Base-by-base conservation (phyloP, 2,329 filamentous ascomycete species). In the Paecilomyces formosus region DNA sequence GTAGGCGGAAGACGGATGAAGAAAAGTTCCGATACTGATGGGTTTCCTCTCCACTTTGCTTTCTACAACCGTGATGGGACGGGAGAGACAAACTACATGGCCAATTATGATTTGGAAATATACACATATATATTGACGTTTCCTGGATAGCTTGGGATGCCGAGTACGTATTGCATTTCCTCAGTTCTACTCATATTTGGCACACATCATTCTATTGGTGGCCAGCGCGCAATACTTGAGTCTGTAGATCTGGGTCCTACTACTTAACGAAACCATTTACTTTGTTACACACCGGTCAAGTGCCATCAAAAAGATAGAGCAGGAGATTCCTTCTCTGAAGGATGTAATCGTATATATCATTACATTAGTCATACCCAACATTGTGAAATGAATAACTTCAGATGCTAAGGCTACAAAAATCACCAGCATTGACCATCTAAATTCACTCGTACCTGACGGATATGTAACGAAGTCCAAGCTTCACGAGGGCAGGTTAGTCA, bases 381-480 rank as follows among this genome's bases (percentile, higher is more conserved):
- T 52, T 28, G 50, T 22, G 50, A 61, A 61, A 61, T 50, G 59
- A 59, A 53, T 61, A 58, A 62, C 65, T 59, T 61, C 61, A 62
- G 62, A 59, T 33, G 60, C 58, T 61, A 56, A 57, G 54, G 56
- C 57, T 57, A 60, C 30, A 57, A 58, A 57, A 58, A 60, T 61
- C 61, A 60, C 60, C 61, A 56, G 58, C 63, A 60, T 55, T 63
- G 59, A 59, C 61, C 57, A 63, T 45, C 39, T 45, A 45, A 45
- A 45, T 45, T 45, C 39, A 45, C n/a, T 45, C 39, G 39, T 45
- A 45, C n/a, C n/a, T 45, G 39, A 45, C 39, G 39, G 39, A 45
- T 54, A 57, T 66, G 60, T 68, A 67, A 65, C 67, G 60, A 66
- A 65, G 64, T 66, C 54, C 5, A 21, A 45, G n/a, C 9, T 11